Evolutionary conservation across 2,329 filamentous ascomycete species (phyloP), one percentile per base, ranked within the genome.

Genomic region (Nemania serpens): DNA sequence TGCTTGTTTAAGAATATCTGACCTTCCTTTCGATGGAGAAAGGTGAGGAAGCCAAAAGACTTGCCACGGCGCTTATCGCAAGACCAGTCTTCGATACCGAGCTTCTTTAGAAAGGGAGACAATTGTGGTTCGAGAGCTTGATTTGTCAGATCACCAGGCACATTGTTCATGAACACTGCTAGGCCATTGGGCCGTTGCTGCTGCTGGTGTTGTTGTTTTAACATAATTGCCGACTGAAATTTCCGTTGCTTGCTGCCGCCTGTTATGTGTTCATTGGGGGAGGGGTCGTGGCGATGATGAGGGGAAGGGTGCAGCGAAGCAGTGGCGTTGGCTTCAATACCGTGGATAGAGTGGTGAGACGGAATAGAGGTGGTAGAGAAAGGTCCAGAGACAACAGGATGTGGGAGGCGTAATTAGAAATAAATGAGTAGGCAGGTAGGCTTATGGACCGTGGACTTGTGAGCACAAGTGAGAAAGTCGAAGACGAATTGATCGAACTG

Each of bases 161-260:
- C 73, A 11, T 78, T 77, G 13, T 55, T 63, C 34, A 84, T 66
- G 37, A 78, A 78, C 11, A 81, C 76, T 62, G 84, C 81, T 78
- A 85, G 55, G 6, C 70, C 66, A 11, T n/a, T 55, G 34, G 57
- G 48, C 9, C 29, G 22, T 22, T 48, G 48, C 12, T 34, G 41
- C 34, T 34, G 42, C 36, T 29, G 33, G 2, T 29, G 25, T n/a
- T n/a, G 7, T 29, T 29, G 25, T 29, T 7, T 29, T 4, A 62
- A 41, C 66, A 69, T 70, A 49, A 43, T 58, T 18, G 53, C 22
- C 11, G 51, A 41, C 13, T 29, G 9, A 46, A 6, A 34, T 10
- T 3, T 50, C 17, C 25, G 33, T 15, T 17, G 10, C 12, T 15
- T 55, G 13, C 12, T 42, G 10, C 20, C 25, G 18, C 7, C 33